A percentile compares a stretch with the other conserved stretches of the same genome.
phyloP scores from a whole-genome alignment of 1,139 yeast species.

The Sugiyamaella japonica region DNA sequence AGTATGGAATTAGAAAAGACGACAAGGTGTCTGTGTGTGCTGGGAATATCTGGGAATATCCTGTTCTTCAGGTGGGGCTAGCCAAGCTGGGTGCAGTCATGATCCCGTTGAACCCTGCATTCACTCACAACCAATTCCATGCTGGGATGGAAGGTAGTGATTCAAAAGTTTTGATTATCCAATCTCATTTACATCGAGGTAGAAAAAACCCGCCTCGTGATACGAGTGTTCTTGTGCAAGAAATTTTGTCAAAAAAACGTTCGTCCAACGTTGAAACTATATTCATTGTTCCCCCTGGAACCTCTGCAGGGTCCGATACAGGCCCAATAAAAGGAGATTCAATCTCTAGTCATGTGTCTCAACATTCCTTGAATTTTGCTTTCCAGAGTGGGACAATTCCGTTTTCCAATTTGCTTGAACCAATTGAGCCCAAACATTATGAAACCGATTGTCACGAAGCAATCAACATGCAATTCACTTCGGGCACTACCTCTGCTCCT shows the following conservation, averaged over 20 bases:
- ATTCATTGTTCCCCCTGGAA: slow-evolving; percentile 16
- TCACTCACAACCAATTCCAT: slow-evolving; percentile 36
- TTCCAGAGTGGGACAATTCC: slow-evolving; percentile 18
- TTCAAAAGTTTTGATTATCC: slow-evolving; percentile 34
- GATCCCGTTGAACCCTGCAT: slow-evolving; percentile 40
- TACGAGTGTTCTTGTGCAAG: slow-evolving; percentile 18
- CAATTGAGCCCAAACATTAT: slow-evolving; percentile 13
- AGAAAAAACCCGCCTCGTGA: slow-evolving; percentile 22
- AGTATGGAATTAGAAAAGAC: slow-evolving; percentile 30
- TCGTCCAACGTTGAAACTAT: slow-evolving; percentile 15
- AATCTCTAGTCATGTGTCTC: neutral
- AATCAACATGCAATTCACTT: slow-evolving; percentile 40
- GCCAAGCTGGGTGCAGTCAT: slow-evolving; percentile 38
- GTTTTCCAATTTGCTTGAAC: slow-evolving; percentile 13
- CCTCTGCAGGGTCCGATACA: slow-evolving; percentile 14
- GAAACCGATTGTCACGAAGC: slow-evolving; percentile 28
- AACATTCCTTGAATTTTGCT: slow-evolving; percentile 19
- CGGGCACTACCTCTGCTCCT: slow-evolving; percentile 39
- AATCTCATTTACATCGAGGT: slow-evolving; percentile 24
- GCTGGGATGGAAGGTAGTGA: slow-evolving; percentile 34
- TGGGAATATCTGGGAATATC: slow-evolving; percentile 40
- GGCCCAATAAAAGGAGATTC: slow-evolving; percentile 9
- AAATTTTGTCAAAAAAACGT: slow-evolving; percentile 12
- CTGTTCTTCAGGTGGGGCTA: slow-evolving; percentile 37
- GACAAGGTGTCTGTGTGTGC: slow-evolving; percentile 39